Base-by-base conservation (phyloP, 768 basidiomycete species). In the Russula compacta region DNA sequence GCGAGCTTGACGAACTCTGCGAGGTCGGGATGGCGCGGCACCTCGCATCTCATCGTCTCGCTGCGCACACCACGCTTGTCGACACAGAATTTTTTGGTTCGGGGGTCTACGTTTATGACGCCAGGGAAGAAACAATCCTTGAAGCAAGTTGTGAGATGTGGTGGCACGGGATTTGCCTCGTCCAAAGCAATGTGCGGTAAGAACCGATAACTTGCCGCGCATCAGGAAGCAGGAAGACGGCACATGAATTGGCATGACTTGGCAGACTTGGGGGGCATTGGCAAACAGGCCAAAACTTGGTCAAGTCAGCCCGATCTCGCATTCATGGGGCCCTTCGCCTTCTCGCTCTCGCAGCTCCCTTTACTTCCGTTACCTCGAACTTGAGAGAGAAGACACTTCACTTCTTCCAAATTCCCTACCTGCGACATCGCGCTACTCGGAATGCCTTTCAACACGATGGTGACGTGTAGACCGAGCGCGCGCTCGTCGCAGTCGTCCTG, bases 21-120 rank as follows among this genome's bases (percentile, higher is more conserved):
- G 64, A 98, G 97, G 71, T 98, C 95, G 0, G 87, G 85, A 72
- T 98, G 89, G 64, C 95, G 82, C 47, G 97, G 78, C 2, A 95
- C 95, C 73, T 98, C 95, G 48, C 97, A 79, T 64, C 85, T 92
- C 70, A 99, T 90, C 4, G 85, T 89, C 70, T 99, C 97, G 59
- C 84, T 84, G 36, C 95, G 79, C 19, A 93, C 81, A 39, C 81
- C 79, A 15, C 79, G 73, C 50, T 81, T 73, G 67, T 90, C 82
- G 21, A 89, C 85, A 49, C 76, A 79, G 38, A 88, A 82, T 56
- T 72, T 74, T 68, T 83, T 79, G 21, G 86, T 86, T 21, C 67
- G 71, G 0, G 81, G 77, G 65, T 84, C 75, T 38, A 91, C 73
- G 46, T 79, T 77, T 61, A 93, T 85, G 52, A 92, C 90, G 2